phyloP scores from a whole-genome alignment of 768 basidiomycete species.

The Bullera alba region DNA sequence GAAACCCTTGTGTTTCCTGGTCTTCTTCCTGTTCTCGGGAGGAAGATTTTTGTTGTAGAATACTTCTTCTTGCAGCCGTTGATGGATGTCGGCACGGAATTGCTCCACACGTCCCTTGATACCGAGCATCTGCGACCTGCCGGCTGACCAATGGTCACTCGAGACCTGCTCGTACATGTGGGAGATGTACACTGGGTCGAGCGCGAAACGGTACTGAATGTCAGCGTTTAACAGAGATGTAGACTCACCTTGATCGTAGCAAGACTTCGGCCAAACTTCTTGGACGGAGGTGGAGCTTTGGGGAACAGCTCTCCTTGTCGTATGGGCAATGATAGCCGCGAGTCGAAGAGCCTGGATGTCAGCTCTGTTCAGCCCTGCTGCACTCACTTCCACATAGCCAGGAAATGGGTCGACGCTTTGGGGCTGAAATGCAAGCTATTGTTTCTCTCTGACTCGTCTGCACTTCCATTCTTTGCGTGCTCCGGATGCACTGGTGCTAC shows the following conservation, averaged over 20 bases:
- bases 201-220: constrained; percentile 59
- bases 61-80: constrained; percentile 72
- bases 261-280: constrained; percentile 79
- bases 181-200: constrained; percentile 72
- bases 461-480: constrained; percentile 18
- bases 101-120: constrained; percentile 74
- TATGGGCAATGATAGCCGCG: constrained; percentile 69
- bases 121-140: constrained; percentile 72
- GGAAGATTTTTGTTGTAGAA: constrained; percentile 56
- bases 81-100: constrained; percentile 85
- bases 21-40: constrained; percentile 55
- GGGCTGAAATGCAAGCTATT: constrained; percentile 82
- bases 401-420: constrained; percentile 78
- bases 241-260: constrained; percentile 68
- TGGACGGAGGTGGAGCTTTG: constrained; percentile 59
- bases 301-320: constrained; percentile 81
- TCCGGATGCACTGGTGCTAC: constrained; percentile 52
- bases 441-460: constrained; percentile 7
- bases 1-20: constrained; percentile 70
- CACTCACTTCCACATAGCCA: constrained; percentile 67
- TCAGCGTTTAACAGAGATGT: background rate
- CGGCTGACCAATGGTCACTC: constrained; percentile 70
- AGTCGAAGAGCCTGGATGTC: constrained; percentile 59
- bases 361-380: background rate
- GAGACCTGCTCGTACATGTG: constrained; percentile 81